Evolutionary conservation across 83 land plant species (phyloP), one percentile per base, ranked within the genome.

Genomic region (Thuja plicata): DNA sequence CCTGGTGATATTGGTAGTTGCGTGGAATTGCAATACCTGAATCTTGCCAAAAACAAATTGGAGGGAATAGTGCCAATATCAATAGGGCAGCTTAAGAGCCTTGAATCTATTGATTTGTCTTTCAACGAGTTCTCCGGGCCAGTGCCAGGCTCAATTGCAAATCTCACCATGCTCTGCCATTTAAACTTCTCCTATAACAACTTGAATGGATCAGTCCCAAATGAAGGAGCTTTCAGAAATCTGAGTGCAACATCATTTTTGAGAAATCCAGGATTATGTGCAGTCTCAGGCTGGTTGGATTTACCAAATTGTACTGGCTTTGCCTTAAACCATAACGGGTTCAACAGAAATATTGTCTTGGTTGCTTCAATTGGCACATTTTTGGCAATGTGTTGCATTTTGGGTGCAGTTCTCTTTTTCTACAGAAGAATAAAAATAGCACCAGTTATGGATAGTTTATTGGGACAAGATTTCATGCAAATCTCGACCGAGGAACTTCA

Each of bases 221-320:
- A 89, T 21, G 2, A 52, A 27, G 96, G 95, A 19, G 62, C 92
- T 83, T 93, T 95, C 41, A 43, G 43, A 30, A 89, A 80, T 81
- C 76, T 93, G 17, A 88, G 76, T 27, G 8, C 85, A 37, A 76
- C 92, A 16, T 89, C 88, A 80, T 91, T 94, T 55, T 80, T 40
- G 9, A 94, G 94, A 15, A 95, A 95, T 73, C 60, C 86, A 8
- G 89, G n/a, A 83, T 92, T 95, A 1, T 95, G 97, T 90, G 94
- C 94, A 43, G 70, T 90, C 54, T 50, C 54, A 50, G 54, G 54
- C 17, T 87, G 85, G 76, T 83, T 86, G 43, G 60, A 91, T 16
- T 27, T 46, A 15, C 11, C 90, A 5, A 93, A 94, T 87, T 89
- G 86, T 34, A 32, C 46, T 7, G 19, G 3, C 24, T 19, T 1